Percentiles rank a stretch among this genome's conserved stretches.
Conservation (phyloP, 2,329 filamentous ascomycete species). For the Sporothrix pallida region DNA sequence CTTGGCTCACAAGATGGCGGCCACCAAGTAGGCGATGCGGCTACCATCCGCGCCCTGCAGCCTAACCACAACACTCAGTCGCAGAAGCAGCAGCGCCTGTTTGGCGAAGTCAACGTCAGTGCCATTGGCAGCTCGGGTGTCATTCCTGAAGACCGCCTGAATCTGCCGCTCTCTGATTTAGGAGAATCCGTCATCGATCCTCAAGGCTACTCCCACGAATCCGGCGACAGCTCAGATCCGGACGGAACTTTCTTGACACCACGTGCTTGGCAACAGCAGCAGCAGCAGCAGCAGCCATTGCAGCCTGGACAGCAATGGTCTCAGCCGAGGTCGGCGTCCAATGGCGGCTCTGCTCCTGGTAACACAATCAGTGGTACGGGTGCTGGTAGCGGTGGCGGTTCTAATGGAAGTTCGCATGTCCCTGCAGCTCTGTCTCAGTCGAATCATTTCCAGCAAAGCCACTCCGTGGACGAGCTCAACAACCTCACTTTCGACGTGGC, state of each 20-base stretch:
- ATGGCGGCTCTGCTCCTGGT: conserved; percentile 7
- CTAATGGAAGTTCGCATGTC: conserved; percentile 21
- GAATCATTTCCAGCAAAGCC: conserved; percentile 40
- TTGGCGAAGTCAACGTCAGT: conserved; percentile 62
- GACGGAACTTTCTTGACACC: conserved; percentile 42
- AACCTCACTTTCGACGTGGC: conserved; percentile 59
- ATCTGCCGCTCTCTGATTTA: conserved; percentile 50
- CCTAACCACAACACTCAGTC: neutral
- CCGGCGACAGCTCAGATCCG: conserved; percentile 56
- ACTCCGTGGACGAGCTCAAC: conserved; percentile 57
- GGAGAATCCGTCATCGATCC: conserved; percentile 43
- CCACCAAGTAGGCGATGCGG: conserved; percentile 54
- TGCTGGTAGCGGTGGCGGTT: conserved; percentile 32
- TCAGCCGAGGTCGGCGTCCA: conserved; percentile 36
- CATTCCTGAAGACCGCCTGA: conserved; percentile 56
- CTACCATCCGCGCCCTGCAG: conserved; percentile 18
- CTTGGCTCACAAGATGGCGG: conserved; percentile 78
- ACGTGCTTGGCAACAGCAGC: conserved; percentile 26
- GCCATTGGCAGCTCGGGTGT: conserved; percentile 60
- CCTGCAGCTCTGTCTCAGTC: conserved; percentile 40
- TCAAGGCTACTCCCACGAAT: conserved; percentile 50
- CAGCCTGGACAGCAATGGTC: conserved; percentile 32
- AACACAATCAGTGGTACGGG: neutral
- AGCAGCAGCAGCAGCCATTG: conserved; percentile 31
- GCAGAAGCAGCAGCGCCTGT: conserved; percentile 48